These are phyloP conservation scores for Trypanosoma melophagium DNA, from an alignment of 208 protist species.

Conservation along the genomic window DNA sequence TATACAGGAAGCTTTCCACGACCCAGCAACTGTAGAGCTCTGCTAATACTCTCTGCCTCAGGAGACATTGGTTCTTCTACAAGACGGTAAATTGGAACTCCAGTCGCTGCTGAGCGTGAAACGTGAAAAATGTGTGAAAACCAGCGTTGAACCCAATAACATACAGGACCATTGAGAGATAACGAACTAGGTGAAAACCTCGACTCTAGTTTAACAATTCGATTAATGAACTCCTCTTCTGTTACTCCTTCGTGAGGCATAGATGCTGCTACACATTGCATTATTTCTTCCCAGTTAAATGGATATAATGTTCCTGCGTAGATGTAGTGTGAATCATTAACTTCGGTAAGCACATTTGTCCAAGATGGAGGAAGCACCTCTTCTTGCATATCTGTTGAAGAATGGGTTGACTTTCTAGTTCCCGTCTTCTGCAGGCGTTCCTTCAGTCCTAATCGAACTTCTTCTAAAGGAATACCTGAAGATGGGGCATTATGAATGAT, in stretches of 20 bases:
- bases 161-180: slow-evolving; percentile 33
- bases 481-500: slow-evolving; percentile 18
- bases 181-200: slow-evolving; percentile 16
- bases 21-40: slow-evolving; percentile 49
- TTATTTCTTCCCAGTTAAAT: slow-evolving; percentile 49
- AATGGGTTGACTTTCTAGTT: neutral
- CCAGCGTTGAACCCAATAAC: slow-evolving; percentile 36
- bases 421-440: slow-evolving; percentile 9
- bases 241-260: slow-evolving; percentile 70
- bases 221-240: slow-evolving; percentile 40
- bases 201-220: slow-evolving; percentile 26
- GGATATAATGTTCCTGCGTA: slow-evolving; percentile 22
- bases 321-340: slow-evolving; percentile 25
- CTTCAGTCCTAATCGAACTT: slow-evolving; percentile 24
- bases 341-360: slow-evolving; percentile 13
- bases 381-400: neutral
- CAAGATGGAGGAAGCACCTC: slow-evolving; percentile 3
- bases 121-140: slow-evolving; percentile 44
- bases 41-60: slow-evolving; percentile 23
- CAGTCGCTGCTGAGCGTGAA: slow-evolving; percentile 63
- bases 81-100: slow-evolving; percentile 38
- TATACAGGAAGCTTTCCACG: slow-evolving; percentile 61
- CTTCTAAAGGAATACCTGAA: slow-evolving; percentile 26
- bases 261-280: slow-evolving; percentile 29
- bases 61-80: slow-evolving; percentile 4